phyloP scores from a whole-genome alignment of 345 rosid genomes.

The Sapria himalayana region DNA sequence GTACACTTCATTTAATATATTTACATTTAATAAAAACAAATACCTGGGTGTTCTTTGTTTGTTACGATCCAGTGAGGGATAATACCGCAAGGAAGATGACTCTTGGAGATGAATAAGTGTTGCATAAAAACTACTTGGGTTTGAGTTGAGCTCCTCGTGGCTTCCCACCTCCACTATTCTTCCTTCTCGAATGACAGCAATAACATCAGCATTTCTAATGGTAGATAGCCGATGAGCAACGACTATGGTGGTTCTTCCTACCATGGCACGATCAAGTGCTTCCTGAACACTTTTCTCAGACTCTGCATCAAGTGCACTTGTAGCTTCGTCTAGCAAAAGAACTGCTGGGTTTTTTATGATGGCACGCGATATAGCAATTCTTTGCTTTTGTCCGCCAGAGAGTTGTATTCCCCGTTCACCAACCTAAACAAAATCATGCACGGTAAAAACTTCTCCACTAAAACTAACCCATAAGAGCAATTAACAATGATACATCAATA shows the following conservation, averaged over 20 bases:
- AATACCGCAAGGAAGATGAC: slow-evolving; percentile 34
- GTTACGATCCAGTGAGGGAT: slow-evolving; percentile 36
- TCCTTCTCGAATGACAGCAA: slow-evolving; percentile 64
- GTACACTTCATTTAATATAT: neutral
- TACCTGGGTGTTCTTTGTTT: slow-evolving; percentile 53
- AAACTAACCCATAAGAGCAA: neutral
- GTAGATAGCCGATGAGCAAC: slow-evolving; percentile 94
- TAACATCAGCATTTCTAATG: slow-evolving; percentile 66
- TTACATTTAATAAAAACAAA: neutral
- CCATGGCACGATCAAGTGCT: slow-evolving; percentile 83
- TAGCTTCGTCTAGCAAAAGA: slow-evolving; percentile 87
- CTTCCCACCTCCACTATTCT: slow-evolving; percentile 73
- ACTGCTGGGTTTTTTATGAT: slow-evolving; percentile 74
- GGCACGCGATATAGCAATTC: slow-evolving; percentile 82
- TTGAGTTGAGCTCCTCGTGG: slow-evolving; percentile 63
- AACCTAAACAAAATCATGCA: slow-evolving; percentile 31
- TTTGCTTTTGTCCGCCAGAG: slow-evolving; percentile 94
- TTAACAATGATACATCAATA: slow-evolving; percentile 4
- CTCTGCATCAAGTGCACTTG: slow-evolving; percentile 87
- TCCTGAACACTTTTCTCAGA: slow-evolving; percentile 92
- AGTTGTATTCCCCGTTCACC: slow-evolving; percentile 89
- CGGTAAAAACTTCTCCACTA: neutral
- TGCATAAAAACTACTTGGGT: slow-evolving; percentile 42
- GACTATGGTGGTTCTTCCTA: slow-evolving; percentile 77
- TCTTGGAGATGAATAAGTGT: slow-evolving; percentile 74